phyloP scores from a whole-genome alignment of 2,329 filamentous ascomycete species.

The Sarocladium oryzae region DNA sequence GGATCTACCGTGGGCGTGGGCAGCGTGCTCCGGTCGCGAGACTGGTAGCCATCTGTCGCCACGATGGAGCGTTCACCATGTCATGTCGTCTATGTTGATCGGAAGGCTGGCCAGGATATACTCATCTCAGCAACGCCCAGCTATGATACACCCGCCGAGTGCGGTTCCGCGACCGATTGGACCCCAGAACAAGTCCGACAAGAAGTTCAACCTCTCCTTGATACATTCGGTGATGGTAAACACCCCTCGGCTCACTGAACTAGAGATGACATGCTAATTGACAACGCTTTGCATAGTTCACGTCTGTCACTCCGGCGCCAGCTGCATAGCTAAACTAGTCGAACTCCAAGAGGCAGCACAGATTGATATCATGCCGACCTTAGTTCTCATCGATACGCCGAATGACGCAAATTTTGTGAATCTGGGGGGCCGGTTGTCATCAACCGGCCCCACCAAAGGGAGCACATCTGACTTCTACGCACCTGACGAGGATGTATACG shows the following conservation, averaged over 20 bases:
- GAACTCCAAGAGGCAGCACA: conserved; percentile 46
- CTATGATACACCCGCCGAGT: conserved; percentile 10
- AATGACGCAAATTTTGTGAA: conserved; percentile 2
- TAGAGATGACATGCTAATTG: background rate
- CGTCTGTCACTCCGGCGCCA: conserved; percentile 45
- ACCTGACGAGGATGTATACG: conserved; percentile 46
- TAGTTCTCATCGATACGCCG: conserved; percentile 52
- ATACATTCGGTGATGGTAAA: conserved; percentile 48
- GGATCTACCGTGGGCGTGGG: conserved; percentile 26
- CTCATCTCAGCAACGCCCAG: conserved; percentile 26
- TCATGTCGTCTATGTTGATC: conserved; percentile 56
- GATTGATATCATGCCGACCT: conserved; percentile 47
- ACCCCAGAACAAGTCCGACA: conserved; percentile 35
- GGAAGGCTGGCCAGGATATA: conserved; percentile 41
- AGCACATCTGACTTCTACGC: conserved; percentile 33
- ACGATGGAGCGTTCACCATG: conserved; percentile 52
- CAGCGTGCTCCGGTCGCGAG: conserved; percentile 54
- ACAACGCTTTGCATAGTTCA: conserved; percentile 35
- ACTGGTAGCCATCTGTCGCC: conserved; percentile 51
- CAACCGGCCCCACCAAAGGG: conserved; percentile 33
- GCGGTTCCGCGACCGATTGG: conserved; percentile 20
- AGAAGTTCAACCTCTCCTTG: conserved; percentile 43
- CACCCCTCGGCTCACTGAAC: conserved; percentile 5
- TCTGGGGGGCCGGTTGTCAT: conserved; percentile 31
- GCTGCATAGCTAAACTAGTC: conserved; percentile 47